These are phyloP conservation scores for Ophiostoma australiae DNA, from an alignment of 2,329 filamentous ascomycete species.

Conservation along the genomic window DNA sequence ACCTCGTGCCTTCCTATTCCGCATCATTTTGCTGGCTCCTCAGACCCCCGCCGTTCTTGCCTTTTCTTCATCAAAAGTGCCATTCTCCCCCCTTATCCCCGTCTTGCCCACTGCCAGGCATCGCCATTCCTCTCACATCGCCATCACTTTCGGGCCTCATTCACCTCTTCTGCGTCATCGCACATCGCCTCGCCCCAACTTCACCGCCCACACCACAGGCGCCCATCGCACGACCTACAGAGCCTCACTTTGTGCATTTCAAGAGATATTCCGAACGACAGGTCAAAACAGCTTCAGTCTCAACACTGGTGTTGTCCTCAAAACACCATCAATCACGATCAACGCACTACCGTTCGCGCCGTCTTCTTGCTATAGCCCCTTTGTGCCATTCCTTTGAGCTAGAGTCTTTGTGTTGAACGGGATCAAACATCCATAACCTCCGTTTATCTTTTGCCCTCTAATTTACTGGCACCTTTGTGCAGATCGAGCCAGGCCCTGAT, in stretches of 20 bases:
- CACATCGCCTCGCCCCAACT: background rate
- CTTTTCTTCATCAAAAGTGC: background rate
- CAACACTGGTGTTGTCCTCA: background rate
- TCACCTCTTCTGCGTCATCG: background rate
- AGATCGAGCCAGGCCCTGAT: conserved; percentile 1
- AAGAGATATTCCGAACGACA: background rate
- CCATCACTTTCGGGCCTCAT: background rate
- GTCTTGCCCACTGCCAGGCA: background rate
- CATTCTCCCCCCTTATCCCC: background rate
- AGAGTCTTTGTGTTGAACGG: background rate
- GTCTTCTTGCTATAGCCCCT: background rate
- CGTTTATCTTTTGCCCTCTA: conserved; percentile 8
- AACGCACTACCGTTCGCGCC: background rate
- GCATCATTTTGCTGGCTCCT: background rate
- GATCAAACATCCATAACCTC: background rate
- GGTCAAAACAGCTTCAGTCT: background rate
- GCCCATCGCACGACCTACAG: background rate
- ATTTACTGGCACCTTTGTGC: background rate
- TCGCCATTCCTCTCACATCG: background rate
- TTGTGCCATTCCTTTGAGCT: background rate
- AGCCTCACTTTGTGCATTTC: background rate
- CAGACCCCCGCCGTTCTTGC: background rate
- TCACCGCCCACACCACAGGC: conserved; percentile 10
- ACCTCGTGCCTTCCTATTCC: background rate
- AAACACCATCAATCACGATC: background rate